Conservation (phyloP, 768 basidiomycete genomes). For the Mycena polygramma region DNA sequence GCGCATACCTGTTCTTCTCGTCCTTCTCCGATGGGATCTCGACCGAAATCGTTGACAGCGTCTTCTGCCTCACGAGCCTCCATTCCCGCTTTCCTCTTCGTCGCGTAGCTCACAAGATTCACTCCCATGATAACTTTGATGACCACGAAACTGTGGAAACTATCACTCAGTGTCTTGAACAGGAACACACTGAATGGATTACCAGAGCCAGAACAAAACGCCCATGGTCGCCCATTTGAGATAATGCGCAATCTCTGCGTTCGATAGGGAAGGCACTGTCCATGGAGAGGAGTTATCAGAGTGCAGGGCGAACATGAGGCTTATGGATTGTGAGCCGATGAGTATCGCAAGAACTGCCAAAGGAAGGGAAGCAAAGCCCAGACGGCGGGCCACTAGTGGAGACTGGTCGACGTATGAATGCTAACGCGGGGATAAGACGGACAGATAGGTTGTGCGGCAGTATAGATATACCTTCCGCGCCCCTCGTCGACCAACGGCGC, state of each 20-base stretch:
- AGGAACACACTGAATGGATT: constrained; percentile 49
- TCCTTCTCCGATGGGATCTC: constrained; percentile 93
- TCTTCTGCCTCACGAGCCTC: constrained; percentile 82
- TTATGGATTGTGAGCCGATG: constrained; percentile 79
- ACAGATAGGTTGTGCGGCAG: not conserved
- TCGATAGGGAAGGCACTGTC: constrained; percentile 59
- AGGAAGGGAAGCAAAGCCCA: constrained; percentile 95
- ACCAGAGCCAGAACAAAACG: constrained; percentile 89
- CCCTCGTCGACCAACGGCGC: constrained; percentile 74
- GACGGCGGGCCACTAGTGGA: constrained; percentile 90
- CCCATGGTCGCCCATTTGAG: constrained; percentile 77
- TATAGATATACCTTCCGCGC: constrained; percentile 71
- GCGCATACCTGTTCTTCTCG: constrained; percentile 81
- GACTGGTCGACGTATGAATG: constrained; percentile 96
- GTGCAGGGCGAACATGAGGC: constrained; percentile 68
- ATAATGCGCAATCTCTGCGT: constrained; percentile 65
- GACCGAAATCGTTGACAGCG: constrained; percentile 86
- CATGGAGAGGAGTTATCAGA: constrained; percentile 59
- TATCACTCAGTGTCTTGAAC: not conserved
- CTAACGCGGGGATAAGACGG: constrained; percentile 50
- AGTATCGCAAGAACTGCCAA: constrained; percentile 87
- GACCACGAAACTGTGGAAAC: constrained; percentile 78
- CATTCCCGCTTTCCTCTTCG: constrained; percentile 79
- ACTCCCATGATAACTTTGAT: constrained; percentile 95
- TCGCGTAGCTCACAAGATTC: constrained; percentile 87